Evolutionary conservation across 306 rosid species (phyloP).

Genomic region (Glycine latifolia): DNA sequence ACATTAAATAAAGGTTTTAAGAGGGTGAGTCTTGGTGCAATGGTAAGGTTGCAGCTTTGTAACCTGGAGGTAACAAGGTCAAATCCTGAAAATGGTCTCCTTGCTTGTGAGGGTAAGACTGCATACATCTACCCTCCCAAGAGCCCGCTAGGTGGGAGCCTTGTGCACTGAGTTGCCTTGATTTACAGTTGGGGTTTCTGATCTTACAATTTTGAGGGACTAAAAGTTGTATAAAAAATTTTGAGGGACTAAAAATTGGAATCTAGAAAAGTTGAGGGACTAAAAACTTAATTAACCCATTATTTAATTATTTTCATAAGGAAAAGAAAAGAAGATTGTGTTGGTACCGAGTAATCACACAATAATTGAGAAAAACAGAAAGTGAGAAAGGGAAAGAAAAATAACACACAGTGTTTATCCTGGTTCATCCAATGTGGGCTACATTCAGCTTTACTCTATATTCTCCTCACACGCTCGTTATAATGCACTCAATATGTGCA

Average conservation of each 20-base stretch:
- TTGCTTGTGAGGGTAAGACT: background rate
- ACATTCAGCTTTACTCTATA: too few relatives aligned
- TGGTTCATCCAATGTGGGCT: too few relatives aligned
- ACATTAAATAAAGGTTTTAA: background rate
- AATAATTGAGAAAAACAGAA: too few relatives aligned
- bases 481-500: too few relatives aligned
- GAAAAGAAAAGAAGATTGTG: conserved; percentile 10
- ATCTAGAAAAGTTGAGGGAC: too few relatives aligned
- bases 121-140: background rate
- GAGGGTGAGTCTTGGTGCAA: background rate
- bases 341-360: too few relatives aligned
- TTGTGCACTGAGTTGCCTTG: background rate
- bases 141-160: background rate
- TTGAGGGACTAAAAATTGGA: too few relatives aligned
- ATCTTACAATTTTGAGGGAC: background rate
- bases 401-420: too few relatives aligned
- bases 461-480: too few relatives aligned
- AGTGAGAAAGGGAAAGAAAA: too few relatives aligned
- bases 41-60: background rate
- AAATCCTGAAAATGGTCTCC: background rate
- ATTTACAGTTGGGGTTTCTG: conserved; percentile 29
- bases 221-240: too few relatives aligned
- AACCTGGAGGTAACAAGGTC: background rate
- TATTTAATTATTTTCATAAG: conserved; percentile 5
- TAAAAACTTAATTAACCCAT: too few relatives aligned